Percentiles rank a stretch among this genome's conserved stretches.
These are phyloP conservation scores for Lophiostoma macrostomum DNA, from an alignment of 495 filamentous ascomycete genomes.

Conservation along the genomic window DNA sequence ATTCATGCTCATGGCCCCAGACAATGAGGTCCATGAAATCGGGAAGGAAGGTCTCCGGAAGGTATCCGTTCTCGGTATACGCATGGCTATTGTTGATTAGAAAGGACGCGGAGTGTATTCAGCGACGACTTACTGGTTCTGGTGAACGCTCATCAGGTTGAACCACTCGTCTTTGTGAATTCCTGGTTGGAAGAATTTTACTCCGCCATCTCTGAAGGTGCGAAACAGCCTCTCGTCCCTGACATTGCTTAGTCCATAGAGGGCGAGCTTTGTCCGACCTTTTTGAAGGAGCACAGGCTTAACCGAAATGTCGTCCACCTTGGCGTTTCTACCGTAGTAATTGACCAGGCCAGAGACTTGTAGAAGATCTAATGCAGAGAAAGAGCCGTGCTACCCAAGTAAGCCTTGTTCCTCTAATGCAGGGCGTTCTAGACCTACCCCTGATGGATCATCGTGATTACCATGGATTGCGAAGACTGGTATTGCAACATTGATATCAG, in stretches of 20 bases:
- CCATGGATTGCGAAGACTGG: slow-evolving; percentile 98
- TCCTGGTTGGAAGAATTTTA: slow-evolving; percentile 85
- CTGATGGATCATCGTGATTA: slow-evolving; percentile 96
- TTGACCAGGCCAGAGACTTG: slow-evolving; percentile 90
- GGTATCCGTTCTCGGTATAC: slow-evolving; percentile 82
- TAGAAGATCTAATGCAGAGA: slow-evolving; percentile 84
- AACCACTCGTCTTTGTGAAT: slow-evolving; percentile 91
- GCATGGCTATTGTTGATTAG: slow-evolving; percentile 52
- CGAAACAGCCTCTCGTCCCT: slow-evolving; percentile 91
- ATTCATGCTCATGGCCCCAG: slow-evolving; percentile 99
- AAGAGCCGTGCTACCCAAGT: slow-evolving; percentile 66
- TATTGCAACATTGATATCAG: slow-evolving; percentile 96
- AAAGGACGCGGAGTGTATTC: neutral
- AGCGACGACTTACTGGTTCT: slow-evolving; percentile 65
- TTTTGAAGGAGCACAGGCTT: slow-evolving; percentile 94
- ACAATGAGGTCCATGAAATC: slow-evolving; percentile 87
- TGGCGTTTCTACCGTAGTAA: slow-evolving; percentile 89
- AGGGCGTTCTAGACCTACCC: slow-evolving; percentile 41
- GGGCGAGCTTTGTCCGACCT: slow-evolving; percentile 84
- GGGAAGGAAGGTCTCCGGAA: slow-evolving; percentile 92
- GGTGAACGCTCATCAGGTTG: slow-evolving; percentile 92
- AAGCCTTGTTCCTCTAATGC: neutral
- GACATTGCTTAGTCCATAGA: slow-evolving; percentile 96
- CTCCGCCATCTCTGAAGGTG: slow-evolving; percentile 88
- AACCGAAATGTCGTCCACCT: slow-evolving; percentile 86